phyloP scores from a whole-genome alignment of 1,284 basidiomycete species.

The Neolentinus lepideus region DNA sequence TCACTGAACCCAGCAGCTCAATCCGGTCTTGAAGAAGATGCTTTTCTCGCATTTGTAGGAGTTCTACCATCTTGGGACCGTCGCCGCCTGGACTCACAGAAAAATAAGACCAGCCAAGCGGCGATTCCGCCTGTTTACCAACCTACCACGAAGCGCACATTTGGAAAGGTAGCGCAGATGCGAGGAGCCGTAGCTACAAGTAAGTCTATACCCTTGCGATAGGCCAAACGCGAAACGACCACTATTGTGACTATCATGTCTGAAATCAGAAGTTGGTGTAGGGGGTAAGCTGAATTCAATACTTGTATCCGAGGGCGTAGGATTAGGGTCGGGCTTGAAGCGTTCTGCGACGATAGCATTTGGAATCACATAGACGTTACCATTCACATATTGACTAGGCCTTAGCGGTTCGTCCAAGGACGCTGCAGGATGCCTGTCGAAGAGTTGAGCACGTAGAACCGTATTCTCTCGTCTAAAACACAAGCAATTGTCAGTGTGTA shows the following conservation, averaged over 20 bases:
- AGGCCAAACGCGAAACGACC: slow-evolving; percentile 90
- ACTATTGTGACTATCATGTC: slow-evolving; percentile 77
- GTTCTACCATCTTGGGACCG: slow-evolving; percentile 91
- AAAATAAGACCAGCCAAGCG: background rate
- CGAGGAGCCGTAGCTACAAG: slow-evolving; percentile 88
- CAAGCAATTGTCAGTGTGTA: slow-evolving; percentile 2
- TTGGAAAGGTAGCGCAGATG: slow-evolving; percentile 79
- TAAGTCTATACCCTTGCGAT: slow-evolving; percentile 95
- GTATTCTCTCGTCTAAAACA: slow-evolving; percentile 83
- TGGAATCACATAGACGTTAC: slow-evolving; percentile 85
- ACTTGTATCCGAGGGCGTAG: slow-evolving; percentile 53
- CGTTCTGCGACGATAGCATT: slow-evolving; percentile 89
- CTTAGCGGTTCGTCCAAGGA: slow-evolving; percentile 10
- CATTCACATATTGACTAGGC: slow-evolving; percentile 29
- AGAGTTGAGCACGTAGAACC: slow-evolving; percentile 78
- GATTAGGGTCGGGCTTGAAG: slow-evolving; percentile 61
- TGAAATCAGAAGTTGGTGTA: background rate
- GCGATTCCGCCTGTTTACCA: slow-evolving; percentile 18
- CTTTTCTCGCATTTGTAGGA: slow-evolving; percentile 95
- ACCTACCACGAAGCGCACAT: slow-evolving; percentile 89
- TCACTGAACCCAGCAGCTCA: slow-evolving; percentile 78
- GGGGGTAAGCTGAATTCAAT: slow-evolving; percentile 16
- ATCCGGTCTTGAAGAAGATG: slow-evolving; percentile 87
- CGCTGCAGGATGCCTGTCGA: slow-evolving; percentile 14
- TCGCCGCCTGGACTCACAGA: slow-evolving; percentile 60